Evolutionary conservation across 768 basidiomycete genomes (phyloP).

Genomic region (Gyrodon lividus): DNA sequence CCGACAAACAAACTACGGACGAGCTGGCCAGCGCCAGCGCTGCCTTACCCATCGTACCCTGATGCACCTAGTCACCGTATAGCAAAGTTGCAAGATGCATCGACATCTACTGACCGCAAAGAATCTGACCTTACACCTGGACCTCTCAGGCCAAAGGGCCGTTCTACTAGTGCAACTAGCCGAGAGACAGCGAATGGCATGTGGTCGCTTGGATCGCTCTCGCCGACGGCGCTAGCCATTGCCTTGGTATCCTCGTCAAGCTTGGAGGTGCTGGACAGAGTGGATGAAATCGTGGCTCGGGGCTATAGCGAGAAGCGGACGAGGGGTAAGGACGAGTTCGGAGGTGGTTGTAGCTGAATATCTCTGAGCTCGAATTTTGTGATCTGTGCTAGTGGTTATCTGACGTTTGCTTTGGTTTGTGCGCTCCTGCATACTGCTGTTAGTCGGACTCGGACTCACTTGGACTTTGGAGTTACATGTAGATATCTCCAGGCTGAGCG

Average conservation of each 20-base stretch:
- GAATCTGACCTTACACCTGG: constrained; percentile 4
- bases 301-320: constrained; percentile 31
- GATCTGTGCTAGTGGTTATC: too few species aligned
- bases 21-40: constrained; percentile 8
- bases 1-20: constrained; percentile 7
- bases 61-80: not conserved
- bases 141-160: constrained; percentile 9
- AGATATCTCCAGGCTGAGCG: too few species aligned
- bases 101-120: constrained; percentile 1
- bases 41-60: constrained; percentile 27
- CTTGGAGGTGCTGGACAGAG: constrained; percentile 28
- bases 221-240: constrained; percentile 23
- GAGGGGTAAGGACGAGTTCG: not conserved
- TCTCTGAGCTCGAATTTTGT: not conserved
- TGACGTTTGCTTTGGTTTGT: too few species aligned
- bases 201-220: constrained; percentile 18
- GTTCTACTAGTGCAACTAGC: not conserved
- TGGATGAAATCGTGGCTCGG: constrained; percentile 37
- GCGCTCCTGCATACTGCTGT: too few species aligned
- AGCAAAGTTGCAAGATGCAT: not conserved
- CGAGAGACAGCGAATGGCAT: constrained; percentile 7
- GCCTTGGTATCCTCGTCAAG: constrained; percentile 23
- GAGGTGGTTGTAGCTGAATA: not conserved
- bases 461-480: too few species aligned
- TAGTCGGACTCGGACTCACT: too few species aligned